phyloP scores from a whole-genome alignment of 306 rosid genomes.

The Vigna reflexopilosa region DNA sequence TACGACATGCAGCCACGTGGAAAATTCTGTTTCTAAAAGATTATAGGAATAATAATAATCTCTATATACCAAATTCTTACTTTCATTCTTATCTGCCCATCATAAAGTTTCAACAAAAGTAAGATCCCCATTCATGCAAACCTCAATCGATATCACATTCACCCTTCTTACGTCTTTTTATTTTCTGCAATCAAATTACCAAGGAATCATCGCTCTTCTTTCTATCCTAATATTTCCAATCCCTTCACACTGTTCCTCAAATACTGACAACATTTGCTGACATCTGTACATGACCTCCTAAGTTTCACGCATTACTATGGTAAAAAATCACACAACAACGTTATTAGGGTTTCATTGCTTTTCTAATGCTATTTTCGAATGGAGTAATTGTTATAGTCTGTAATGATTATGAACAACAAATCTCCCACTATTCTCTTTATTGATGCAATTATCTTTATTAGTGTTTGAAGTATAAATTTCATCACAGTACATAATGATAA shows the following conservation, averaged over 20 bases:
- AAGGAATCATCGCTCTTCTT: constrained; percentile 32
- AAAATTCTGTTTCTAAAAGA: constrained; percentile 52
- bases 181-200: constrained; percentile 13
- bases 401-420: too few species aligned
- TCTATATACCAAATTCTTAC: constrained; percentile 22
- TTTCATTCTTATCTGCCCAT: constrained; percentile 40
- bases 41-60: constrained; percentile 36
- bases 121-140: constrained; percentile 49
- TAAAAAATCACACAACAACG: too few species aligned
- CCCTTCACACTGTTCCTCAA: constrained; percentile 1
- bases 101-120: constrained; percentile 33
- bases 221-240: not conserved
- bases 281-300: constrained; percentile 31
- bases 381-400: not conserved
- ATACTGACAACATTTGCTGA: constrained; percentile 31
- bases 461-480: too few species aligned
- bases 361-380: not conserved
- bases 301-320: not conserved
- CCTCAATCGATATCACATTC: constrained; percentile 25
- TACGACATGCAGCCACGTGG: constrained; percentile 50
- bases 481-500: too few species aligned
- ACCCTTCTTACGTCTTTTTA: constrained; percentile 19
- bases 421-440: too few species aligned
- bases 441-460: too few species aligned
- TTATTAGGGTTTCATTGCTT: not conserved